Conservation (phyloP, 805 yeast species). For the Scheffersomyces coipomensis region DNA sequence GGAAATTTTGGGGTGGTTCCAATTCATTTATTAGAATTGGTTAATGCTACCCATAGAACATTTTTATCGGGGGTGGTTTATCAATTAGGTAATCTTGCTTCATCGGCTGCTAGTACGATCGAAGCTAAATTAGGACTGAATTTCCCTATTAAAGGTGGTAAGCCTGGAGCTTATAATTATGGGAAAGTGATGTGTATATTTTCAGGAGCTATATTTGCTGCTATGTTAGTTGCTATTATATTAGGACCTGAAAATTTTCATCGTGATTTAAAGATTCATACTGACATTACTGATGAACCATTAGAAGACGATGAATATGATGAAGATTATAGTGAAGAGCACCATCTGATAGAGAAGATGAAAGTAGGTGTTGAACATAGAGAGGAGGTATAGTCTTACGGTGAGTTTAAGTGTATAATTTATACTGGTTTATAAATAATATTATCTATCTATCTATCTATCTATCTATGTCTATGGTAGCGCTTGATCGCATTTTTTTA, state of each 20-base stretch:
- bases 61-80: constrained; percentile 63
- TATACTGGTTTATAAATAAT: no score
- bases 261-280: no score
- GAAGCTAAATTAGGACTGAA: constrained; percentile 60
- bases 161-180: constrained; percentile 40
- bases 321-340: no score
- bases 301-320: no score
- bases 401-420: no score
- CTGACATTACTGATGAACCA: no score
- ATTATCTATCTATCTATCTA: no score
- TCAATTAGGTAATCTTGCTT: constrained; percentile 67
- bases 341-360: no score
- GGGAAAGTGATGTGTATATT: constrained; percentile 66
- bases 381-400: no score
- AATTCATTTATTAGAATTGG: constrained; percentile 57
- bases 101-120: constrained; percentile 68
- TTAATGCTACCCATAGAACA: constrained; percentile 62
- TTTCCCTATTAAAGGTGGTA: constrained; percentile 33
- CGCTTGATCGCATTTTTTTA: no score
- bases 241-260: constrained; percentile 57
- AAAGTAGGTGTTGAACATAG: no score
- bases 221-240: constrained; percentile 45
- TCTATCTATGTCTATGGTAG: no score
- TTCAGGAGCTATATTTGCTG: constrained; percentile 60
- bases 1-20: constrained; percentile 73